phyloP scores from a whole-genome alignment of 2,329 filamentous ascomycete species.

The Arthrinium phaeospermum region DNA sequence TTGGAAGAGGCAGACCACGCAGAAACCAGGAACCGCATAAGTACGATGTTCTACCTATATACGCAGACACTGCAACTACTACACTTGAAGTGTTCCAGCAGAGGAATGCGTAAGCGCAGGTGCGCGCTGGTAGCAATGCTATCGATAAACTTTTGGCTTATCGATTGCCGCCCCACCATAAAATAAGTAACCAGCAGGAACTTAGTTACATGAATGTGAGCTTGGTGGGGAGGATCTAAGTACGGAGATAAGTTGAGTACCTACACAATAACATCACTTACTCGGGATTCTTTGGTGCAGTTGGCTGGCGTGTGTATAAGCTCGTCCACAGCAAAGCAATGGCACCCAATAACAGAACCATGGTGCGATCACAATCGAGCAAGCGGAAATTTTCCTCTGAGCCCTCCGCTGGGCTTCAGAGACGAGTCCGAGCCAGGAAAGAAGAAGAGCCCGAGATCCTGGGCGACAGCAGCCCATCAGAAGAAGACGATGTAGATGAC shows the following conservation, averaged over 20 bases:
- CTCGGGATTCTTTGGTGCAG: no score
- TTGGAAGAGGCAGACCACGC: neutral
- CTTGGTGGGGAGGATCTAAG: no score
- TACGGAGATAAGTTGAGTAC: no score
- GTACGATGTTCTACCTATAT: neutral
- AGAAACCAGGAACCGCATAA: neutral
- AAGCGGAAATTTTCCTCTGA: conserved; percentile 51
- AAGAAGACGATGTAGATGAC: conserved; percentile 33
- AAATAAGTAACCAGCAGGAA: no score
- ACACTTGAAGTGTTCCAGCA: neutral
- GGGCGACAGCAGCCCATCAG: conserved; percentile 37
- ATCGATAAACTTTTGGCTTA: conserved; percentile 3
- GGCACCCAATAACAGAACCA: conserved; percentile 22
- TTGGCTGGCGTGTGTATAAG: neutral
- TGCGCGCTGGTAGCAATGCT: neutral
- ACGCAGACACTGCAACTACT: neutral
- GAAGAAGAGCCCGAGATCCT: conserved; percentile 48
- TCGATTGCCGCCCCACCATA: neutral
- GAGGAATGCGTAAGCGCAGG: neutral
- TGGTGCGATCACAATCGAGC: conserved; percentile 36
- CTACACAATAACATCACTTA: no score
- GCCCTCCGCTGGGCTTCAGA: conserved; percentile 44
- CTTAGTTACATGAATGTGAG: no score
- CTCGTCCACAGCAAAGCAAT: neutral
- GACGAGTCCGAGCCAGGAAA: conserved; percentile 50